Conservation (phyloP, 1,284 basidiomycete species). For the Trichosporon sp. region DNA sequence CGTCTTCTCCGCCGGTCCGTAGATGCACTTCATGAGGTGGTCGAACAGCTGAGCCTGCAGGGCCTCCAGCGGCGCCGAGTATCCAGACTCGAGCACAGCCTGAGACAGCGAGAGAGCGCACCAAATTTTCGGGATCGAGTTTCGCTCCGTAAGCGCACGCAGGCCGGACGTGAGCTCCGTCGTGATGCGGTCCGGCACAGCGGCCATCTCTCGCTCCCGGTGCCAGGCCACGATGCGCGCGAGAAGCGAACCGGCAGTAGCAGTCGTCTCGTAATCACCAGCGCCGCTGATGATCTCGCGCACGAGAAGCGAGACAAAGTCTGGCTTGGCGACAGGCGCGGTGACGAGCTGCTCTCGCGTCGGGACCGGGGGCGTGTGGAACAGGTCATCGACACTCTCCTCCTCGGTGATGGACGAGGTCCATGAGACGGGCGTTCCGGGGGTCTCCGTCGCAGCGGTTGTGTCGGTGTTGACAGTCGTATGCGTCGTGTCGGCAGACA, state of each 20-base stretch:
- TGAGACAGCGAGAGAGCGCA: neutral
- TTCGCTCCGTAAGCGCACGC: neutral
- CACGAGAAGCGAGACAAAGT: neutral
- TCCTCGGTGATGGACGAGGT: neutral
- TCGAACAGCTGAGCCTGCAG: conserved; percentile 1
- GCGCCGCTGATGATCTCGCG: neutral
- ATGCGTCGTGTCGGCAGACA: neutral
- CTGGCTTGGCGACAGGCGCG: neutral
- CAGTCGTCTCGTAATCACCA: neutral
- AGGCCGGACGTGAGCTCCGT: neutral
- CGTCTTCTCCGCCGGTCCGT: neutral
- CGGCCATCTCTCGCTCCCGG: neutral
- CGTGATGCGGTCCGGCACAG: neutral
- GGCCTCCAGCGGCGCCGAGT: neutral
- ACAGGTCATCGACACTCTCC: neutral
- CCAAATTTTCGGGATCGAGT: conserved; percentile 4
- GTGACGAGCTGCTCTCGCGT: conserved; percentile 3
- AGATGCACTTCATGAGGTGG: conserved; percentile 1
- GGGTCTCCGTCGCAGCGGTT: neutral
- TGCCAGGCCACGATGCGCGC: neutral
- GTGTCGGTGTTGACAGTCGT: conserved; percentile 1
- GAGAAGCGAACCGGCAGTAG: neutral
- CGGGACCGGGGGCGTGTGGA: neutral
- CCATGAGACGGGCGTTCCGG: neutral
- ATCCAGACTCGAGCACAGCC: neutral